Evolutionary conservation across 371 early-diverging fungal species (phyloP).

Genomic region (Mucor ambiguus): DNA sequence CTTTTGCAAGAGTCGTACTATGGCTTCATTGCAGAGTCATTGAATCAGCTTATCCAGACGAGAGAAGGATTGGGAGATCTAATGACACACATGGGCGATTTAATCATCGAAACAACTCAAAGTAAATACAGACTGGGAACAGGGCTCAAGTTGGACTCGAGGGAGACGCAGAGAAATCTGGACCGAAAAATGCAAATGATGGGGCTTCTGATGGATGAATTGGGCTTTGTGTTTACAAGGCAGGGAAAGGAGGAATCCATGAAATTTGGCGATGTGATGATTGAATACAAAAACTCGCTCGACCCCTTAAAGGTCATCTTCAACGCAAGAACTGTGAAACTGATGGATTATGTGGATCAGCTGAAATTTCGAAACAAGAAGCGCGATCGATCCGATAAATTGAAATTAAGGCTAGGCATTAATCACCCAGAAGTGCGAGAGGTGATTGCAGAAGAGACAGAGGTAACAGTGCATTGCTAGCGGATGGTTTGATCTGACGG

Average conservation of each 20-base stretch:
- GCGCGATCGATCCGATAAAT: constrained; percentile 46
- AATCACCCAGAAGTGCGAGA: constrained; percentile 47
- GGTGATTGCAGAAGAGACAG: constrained; percentile 51
- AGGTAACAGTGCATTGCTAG: constrained; percentile 9
- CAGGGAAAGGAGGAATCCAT: constrained; percentile 59
- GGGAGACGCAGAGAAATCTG: constrained; percentile 52
- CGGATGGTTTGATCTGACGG: background rate
- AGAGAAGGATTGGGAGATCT: constrained; percentile 56
- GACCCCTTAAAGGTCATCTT: constrained; percentile 58
- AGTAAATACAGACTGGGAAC: constrained; percentile 64
- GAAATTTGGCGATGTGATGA: constrained; percentile 60
- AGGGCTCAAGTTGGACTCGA: constrained; percentile 46
- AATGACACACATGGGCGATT: constrained; percentile 57
- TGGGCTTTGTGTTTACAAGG: constrained; percentile 55
- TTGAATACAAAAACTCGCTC: constrained; percentile 58
- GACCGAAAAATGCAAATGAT: constrained; percentile 63
- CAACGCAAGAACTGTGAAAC: constrained; percentile 55
- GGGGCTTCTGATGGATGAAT: constrained; percentile 61
- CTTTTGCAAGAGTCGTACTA: constrained; percentile 58
- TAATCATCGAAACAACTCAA: constrained; percentile 60
- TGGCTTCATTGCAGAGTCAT: constrained; percentile 50
- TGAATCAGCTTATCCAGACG: constrained; percentile 47
- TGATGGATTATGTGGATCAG: constrained; percentile 61
- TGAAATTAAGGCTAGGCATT: constrained; percentile 51
- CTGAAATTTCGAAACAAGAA: constrained; percentile 53